Base-by-base conservation (phyloP, 805 yeast genomes). In the Pichia sporocuriosa region DNA sequence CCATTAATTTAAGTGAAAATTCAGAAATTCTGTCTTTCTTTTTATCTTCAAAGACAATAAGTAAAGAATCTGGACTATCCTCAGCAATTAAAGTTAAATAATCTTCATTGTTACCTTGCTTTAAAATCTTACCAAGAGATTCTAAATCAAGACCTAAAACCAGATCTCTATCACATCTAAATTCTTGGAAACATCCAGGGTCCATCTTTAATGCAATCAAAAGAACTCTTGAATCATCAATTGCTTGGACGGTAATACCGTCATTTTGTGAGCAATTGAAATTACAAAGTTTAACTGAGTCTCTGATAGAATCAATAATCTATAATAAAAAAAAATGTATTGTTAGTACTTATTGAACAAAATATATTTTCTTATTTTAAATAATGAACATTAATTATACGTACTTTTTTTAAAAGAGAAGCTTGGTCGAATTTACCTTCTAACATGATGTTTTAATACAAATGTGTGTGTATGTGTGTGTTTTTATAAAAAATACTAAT, bases 361-460 rank as follows among this genome's bases (percentile, higher is more conserved):
- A n/a, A n/a, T n/a, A n/a, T n/a, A n/a, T n/a, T n/a, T n/a, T n/a
- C n/a, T n/a, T n/a, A n/a, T n/a, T n/a, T n/a, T n/a, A n/a, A n/a
- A n/a, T n/a, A n/a, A n/a, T 15, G 6, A 2, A n/a, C 3, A 20
- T 2, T 13, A 13, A n/a, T 23, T 13, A 7, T 6, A 62, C 71
- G 23, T 56, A 73, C 75, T 65, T 84, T 88, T 68, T 93, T 93
- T 61, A 93, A 77, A 51, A 88, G 75, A 44, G 89, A 75, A 41
- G 97, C 96, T 70, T 88, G 89, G 56, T 84, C 90, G 54, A 93
- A 85, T 71, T 88, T 89, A 53, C 96, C 97, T 78, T 93, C 98
- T 69, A 93, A 79, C 97, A 93, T 93, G 16, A 5, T 34, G 35
- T 12, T 22, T 11, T 3, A n/a, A n/a, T n/a, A n/a, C n/a, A n/a